phyloP scores from a whole-genome alignment of 164 flowering plant genomes.

The Nymphaea colorata region DNA sequence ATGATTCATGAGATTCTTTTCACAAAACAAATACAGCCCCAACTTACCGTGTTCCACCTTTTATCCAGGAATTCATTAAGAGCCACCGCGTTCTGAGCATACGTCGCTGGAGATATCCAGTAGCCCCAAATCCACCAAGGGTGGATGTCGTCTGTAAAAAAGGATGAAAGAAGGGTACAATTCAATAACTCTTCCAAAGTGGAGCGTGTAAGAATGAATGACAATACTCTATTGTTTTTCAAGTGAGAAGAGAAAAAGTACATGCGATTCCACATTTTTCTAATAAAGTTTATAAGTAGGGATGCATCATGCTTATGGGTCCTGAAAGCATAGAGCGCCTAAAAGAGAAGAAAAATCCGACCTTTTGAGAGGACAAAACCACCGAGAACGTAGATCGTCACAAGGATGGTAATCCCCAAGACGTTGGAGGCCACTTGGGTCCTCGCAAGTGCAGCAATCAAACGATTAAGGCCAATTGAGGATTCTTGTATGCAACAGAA shows the following conservation, averaged over 20 bases:
- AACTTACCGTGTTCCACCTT: slow-evolving; percentile 43
- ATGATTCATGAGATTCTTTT: no score
- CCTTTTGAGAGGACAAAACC: slow-evolving; percentile 53
- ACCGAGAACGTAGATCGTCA: slow-evolving; percentile 42
- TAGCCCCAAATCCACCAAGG: slow-evolving; percentile 56
- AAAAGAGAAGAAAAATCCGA: slow-evolving; percentile 3
- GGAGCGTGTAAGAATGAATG: no score
- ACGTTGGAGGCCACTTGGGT: slow-evolving; percentile 41
- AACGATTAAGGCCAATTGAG: slow-evolving; percentile 49
- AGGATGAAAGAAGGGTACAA: not conserved
- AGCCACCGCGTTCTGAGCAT: slow-evolving; percentile 42
- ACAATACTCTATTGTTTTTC: no score
- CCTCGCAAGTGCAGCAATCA: slow-evolving; percentile 49
- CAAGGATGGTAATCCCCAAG: slow-evolving; percentile 29
- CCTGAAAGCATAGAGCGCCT: no score
- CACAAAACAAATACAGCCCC: not conserved
- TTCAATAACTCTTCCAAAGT: no score
- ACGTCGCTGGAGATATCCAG: slow-evolving; percentile 45
- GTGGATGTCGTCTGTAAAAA: slow-evolving; percentile 26
- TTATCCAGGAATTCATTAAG: slow-evolving; percentile 44
- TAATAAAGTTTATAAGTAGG: not conserved
- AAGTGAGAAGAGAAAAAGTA: no score
- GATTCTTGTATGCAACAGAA: slow-evolving; percentile 41
- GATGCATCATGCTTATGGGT: no score
- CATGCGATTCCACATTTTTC: no score